These are phyloP conservation scores for Penicillium maclennaniae DNA, from an alignment of 495 filamentous ascomycete genomes.

Conservation along the genomic window DNA sequence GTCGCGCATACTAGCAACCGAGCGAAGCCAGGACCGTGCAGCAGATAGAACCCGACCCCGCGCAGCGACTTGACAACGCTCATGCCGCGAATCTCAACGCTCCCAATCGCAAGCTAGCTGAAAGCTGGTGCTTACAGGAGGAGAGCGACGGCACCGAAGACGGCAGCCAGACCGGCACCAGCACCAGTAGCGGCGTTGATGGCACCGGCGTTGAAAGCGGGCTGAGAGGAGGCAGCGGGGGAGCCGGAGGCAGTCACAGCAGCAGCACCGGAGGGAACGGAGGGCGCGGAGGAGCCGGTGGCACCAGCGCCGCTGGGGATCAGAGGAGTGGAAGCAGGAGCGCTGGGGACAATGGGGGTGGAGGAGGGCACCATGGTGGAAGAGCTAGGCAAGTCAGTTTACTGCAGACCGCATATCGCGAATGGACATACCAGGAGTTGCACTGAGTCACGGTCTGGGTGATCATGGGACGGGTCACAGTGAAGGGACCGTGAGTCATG, in stretches of 20 bases:
- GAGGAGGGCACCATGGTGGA: conserved; percentile 29
- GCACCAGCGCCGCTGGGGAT: conserved; percentile 33
- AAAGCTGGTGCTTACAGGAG: conserved; percentile 55
- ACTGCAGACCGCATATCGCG: background rate
- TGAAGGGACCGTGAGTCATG: conserved; percentile 58
- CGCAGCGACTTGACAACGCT: background rate
- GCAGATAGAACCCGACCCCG: conserved; percentile 1
- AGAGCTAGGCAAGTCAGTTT: conserved; percentile 14
- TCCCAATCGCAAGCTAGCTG: conserved; percentile 4
- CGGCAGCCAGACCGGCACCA: conserved; percentile 66
- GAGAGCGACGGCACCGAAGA: conserved; percentile 71
- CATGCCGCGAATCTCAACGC: conserved; percentile 5
- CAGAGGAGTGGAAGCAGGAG: conserved; percentile 53
- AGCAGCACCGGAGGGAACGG: conserved; percentile 9
- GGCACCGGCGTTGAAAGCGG: conserved; percentile 47
- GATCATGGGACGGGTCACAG: conserved; percentile 66
- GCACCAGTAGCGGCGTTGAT: conserved; percentile 49
- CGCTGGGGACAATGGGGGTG: conserved; percentile 47
- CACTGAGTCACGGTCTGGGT: conserved; percentile 61
- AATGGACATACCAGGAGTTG: conserved; percentile 54
- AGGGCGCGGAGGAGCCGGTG: conserved; percentile 10
- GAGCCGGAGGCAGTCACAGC: conserved; percentile 19
- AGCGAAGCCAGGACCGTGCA: conserved; percentile 1
- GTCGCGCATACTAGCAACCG: background rate
- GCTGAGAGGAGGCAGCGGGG: conserved; percentile 51